Conservation (phyloP, 768 basidiomycete genomes). For the Agrocybe praecox region DNA sequence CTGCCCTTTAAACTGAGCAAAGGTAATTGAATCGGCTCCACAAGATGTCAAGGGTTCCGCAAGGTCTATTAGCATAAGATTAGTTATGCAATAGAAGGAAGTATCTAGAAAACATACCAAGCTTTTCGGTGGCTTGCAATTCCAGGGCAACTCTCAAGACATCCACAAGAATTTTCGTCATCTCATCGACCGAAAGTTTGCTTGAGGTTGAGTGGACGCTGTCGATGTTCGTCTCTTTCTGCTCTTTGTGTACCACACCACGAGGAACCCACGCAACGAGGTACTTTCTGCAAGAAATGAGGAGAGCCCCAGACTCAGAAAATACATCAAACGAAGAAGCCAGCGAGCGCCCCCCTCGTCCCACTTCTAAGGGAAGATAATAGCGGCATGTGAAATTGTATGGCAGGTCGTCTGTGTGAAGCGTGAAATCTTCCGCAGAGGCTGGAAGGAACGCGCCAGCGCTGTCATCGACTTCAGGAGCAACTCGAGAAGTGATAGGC, state of each 20-base stretch:
- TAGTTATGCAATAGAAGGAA: not conserved
- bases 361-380: slow-evolving; percentile 30
- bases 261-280: slow-evolving; percentile 35
- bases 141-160: slow-evolving; percentile 30
- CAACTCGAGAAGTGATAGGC: slow-evolving; percentile 21
- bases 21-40: slow-evolving; percentile 36
- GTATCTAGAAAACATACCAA: slow-evolving; percentile 24
- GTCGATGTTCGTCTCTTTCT: slow-evolving; percentile 8
- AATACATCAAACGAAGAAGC: slow-evolving; percentile 31
- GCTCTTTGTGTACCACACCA: slow-evolving; percentile 28
- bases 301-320: slow-evolving; percentile 27
- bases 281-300: slow-evolving; percentile 34
- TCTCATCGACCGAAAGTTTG: slow-evolving; percentile 18
- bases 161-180: slow-evolving; percentile 17
- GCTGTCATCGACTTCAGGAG: slow-evolving; percentile 22
- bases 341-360: slow-evolving; percentile 26
- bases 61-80: slow-evolving; percentile 18
- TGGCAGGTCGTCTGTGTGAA: slow-evolving; percentile 29
- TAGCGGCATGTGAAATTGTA: slow-evolving; percentile 34
- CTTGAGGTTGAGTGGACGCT: slow-evolving; percentile 12
- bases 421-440: slow-evolving; percentile 29
- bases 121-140: slow-evolving; percentile 24
- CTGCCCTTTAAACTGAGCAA: slow-evolving; percentile 33
- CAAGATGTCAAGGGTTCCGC: slow-evolving; percentile 28
- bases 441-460: slow-evolving; percentile 34